Evolutionary conservation across 306 rosid genomes (phyloP).

Genomic region (Hippophae tibetana): DNA sequence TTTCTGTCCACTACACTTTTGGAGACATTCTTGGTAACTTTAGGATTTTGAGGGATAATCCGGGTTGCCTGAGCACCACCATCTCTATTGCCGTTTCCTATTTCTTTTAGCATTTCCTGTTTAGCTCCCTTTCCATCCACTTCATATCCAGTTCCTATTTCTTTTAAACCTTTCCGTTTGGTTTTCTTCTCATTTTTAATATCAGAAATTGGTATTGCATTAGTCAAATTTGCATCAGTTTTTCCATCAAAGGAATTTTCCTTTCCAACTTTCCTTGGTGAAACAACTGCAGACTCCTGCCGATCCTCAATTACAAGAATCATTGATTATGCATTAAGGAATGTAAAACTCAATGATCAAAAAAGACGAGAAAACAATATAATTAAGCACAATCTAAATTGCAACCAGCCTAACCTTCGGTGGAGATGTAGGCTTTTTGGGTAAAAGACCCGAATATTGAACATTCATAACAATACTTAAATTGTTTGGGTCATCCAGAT

Average conservation of each 20-base stretch:
- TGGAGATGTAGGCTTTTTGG: slow-evolving; percentile 9
- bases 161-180: slow-evolving; percentile 8
- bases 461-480: slow-evolving; percentile 15
- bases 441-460: slow-evolving; percentile 3
- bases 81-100: slow-evolving; percentile 36
- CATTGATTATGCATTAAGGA: slow-evolving; percentile 2
- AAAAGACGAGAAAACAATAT: slow-evolving; percentile 1
- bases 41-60: slow-evolving; percentile 22
- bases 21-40: slow-evolving; percentile 13
- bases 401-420: slow-evolving; percentile 23
- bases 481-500: slow-evolving; percentile 12
- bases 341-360: not conserved
- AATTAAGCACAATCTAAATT: not conserved
- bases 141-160: no score
- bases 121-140: no score
- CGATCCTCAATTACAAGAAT: not conserved
- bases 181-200: slow-evolving; percentile 27
- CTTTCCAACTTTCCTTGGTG: slow-evolving; percentile 35
- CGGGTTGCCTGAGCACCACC: slow-evolving; percentile 21
- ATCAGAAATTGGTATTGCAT: slow-evolving; percentile 4
- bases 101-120: slow-evolving; percentile 41
- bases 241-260: slow-evolving; percentile 47
- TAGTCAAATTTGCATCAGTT: slow-evolving; percentile 17
- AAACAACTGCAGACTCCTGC: slow-evolving; percentile 26
- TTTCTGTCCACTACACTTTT: slow-evolving; percentile 18